Conservation (phyloP, 129 eudicot genomes). For the Escallonia herrerae region DNA sequence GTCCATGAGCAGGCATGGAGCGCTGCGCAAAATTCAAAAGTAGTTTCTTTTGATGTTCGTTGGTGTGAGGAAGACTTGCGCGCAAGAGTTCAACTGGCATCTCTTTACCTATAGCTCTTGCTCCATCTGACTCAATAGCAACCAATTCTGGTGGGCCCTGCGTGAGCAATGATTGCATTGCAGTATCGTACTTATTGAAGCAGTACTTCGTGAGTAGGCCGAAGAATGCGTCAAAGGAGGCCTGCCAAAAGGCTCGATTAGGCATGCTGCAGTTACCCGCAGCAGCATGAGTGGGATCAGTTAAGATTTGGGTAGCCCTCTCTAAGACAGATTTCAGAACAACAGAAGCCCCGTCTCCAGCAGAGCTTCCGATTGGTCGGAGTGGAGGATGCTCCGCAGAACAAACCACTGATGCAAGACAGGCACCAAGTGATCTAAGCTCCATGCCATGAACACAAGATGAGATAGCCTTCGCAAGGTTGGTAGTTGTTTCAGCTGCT, state of each 20-base stretch:
- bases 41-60: conserved; percentile 63
- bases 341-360: conserved; percentile 90
- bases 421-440: conserved; percentile 67
- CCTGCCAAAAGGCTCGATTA: conserved; percentile 83
- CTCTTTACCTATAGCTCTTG: conserved; percentile 67
- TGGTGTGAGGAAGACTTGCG: conserved; percentile 91
- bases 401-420: conserved; percentile 96
- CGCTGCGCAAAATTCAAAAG: conserved; percentile 72
- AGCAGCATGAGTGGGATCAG: conserved; percentile 36
- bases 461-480: conserved; percentile 45
- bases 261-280: conserved; percentile 48
- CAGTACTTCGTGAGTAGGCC: conserved; percentile 70
- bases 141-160: conserved; percentile 56
- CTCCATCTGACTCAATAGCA: conserved; percentile 47
- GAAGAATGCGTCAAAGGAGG: conserved; percentile 89
- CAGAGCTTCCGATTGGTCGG: conserved; percentile 76
- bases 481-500: conserved; percentile 29
- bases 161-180: conserved; percentile 49
- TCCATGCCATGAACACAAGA: conserved; percentile 56
- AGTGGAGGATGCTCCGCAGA: conserved; percentile 85
- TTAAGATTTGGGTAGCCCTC: conserved; percentile 72
- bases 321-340: conserved; percentile 64
- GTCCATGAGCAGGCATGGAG: conserved; percentile 55
- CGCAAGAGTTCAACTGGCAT: conserved; percentile 90
- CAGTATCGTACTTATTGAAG: conserved; percentile 65